Evolutionary conservation across 257 asterid species (phyloP).

Genomic region (Scutellaria baicalensis): DNA sequence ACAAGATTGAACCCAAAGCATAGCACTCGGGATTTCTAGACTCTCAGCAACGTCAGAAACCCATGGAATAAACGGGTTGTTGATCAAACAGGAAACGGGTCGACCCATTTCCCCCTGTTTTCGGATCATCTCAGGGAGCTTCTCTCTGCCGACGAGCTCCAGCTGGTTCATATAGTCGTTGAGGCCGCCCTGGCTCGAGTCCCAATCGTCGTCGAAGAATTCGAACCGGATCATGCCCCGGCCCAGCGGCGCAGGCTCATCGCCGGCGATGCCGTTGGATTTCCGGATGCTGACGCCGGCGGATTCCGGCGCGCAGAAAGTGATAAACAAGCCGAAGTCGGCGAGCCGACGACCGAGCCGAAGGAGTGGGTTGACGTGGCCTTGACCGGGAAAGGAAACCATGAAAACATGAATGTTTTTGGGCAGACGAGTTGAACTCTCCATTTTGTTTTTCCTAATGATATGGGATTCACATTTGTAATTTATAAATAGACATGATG

Average conservation of each 20-base stretch:
- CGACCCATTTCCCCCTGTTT: constrained; percentile 39
- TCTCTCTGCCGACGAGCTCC: constrained; percentile 35
- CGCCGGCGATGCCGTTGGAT: constrained; percentile 25
- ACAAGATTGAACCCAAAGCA: constrained; percentile 74
- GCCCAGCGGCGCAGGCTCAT: constrained; percentile 33
- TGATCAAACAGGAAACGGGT: constrained; percentile 57
- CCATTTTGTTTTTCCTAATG: constrained; percentile 21
- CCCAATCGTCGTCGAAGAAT: constrained; percentile 57
- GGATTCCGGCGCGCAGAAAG: constrained; percentile 46
- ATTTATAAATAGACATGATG: too few species aligned
- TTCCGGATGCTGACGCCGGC: constrained; percentile 34
- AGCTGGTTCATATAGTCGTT: constrained; percentile 32
- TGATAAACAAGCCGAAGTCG: constrained; percentile 38
- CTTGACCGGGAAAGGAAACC: constrained; percentile 65
- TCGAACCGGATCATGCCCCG: constrained; percentile 53
- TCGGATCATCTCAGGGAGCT: constrained; percentile 32
- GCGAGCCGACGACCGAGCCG: constrained; percentile 62
- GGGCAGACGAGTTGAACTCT: background rate
- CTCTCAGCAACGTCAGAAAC: constrained; percentile 56
- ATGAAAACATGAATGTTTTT: constrained; percentile 36
- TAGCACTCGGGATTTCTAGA: constrained; percentile 45
- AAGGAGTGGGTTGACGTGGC: constrained; percentile 70
- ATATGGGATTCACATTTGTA: too few species aligned
- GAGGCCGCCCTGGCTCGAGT: background rate
- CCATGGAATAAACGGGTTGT: constrained; percentile 68